Evolutionary conservation across 192 early-diverging fungal species (phyloP).

Genomic region (Coemansia sp.): DNA sequence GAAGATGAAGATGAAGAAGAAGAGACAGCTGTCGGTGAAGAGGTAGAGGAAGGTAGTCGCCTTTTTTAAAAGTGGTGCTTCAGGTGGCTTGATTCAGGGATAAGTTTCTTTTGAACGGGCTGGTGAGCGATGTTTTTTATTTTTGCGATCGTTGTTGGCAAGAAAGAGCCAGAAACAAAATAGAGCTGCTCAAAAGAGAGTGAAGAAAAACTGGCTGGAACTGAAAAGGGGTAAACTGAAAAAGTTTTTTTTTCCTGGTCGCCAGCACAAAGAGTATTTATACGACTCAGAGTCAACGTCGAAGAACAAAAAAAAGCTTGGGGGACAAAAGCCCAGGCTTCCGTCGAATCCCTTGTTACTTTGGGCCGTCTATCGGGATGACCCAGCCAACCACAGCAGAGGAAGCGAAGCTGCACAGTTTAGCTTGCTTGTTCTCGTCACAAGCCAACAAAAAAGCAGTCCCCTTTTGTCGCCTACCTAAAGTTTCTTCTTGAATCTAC

Average conservation of each 20-base stretch:
- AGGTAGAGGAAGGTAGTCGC: too few relatives aligned
- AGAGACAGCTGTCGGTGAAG: not conserved
- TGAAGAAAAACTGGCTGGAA: not conserved
- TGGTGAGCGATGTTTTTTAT: too few relatives aligned
- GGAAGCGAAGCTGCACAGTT: too few relatives aligned
- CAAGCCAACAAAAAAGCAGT: too few relatives aligned
- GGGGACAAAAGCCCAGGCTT: not conserved
- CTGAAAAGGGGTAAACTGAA: not conserved
- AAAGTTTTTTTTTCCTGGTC: not conserved
- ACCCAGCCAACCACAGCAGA: too few relatives aligned
- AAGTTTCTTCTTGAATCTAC: too few relatives aligned
- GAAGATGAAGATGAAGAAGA: not conserved
- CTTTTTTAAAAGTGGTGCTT: not conserved
- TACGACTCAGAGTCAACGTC: not conserved
- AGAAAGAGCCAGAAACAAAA: constrained; percentile 6
- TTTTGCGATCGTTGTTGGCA: not conserved
- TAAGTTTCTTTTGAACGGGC: too few relatives aligned
- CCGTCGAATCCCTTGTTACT: not conserved
- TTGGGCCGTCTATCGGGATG: not conserved
- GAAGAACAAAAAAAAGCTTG: not conserved
- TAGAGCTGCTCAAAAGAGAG: not conserved
- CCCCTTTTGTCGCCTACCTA: too few relatives aligned
- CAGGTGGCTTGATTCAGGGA: too few relatives aligned
- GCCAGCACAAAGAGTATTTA: not conserved
- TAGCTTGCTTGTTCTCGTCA: too few relatives aligned